phyloP scores from a whole-genome alignment of 805 yeast genomes.

The Metschnikowia matae region DNA sequence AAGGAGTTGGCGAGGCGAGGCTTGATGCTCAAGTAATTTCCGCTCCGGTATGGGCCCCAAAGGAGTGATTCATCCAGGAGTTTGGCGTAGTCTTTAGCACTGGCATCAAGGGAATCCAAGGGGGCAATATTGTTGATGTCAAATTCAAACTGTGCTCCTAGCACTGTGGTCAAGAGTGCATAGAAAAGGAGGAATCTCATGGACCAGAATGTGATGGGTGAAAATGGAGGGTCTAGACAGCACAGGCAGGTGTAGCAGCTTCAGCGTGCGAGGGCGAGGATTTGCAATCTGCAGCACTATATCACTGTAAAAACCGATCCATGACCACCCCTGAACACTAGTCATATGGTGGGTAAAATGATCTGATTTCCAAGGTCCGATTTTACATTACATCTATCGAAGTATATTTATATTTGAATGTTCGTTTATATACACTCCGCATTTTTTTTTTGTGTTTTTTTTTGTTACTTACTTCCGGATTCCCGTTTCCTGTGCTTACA shows the following conservation, averaged over 20 bases:
- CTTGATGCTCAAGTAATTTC: conserved; percentile 78
- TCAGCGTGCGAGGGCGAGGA: not conserved
- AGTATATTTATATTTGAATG: too few relatives aligned
- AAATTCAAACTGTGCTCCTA: conserved; percentile 9
- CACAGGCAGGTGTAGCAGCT: too few relatives aligned
- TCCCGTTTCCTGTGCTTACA: too few relatives aligned
- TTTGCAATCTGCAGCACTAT: not conserved
- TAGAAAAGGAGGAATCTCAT: conserved; percentile 5
- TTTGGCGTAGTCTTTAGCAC: not conserved
- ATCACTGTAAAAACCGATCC: not conserved
- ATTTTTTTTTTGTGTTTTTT: too few relatives aligned
- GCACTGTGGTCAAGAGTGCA: conserved; percentile 1
- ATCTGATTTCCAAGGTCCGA: too few relatives aligned
- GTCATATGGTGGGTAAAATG: too few relatives aligned
- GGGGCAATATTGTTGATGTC: conserved; percentile 10
- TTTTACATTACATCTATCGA: too few relatives aligned
- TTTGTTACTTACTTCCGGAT: too few relatives aligned
- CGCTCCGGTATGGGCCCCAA: conserved; percentile 95
- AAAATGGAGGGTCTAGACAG: not conserved
- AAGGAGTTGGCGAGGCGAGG: conserved; percentile 78
- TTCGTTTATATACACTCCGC: too few relatives aligned
- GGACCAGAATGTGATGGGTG: not conserved
- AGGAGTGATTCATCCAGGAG: conserved; percentile 23
- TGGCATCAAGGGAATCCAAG: not conserved
- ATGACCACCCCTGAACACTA: too few relatives aligned